Percentiles rank a stretch among this genome's conserved stretches.
Evolutionary conservation across 345 rosid genomes (phyloP).

Genomic region (Eucalyptus melliodora): DNA sequence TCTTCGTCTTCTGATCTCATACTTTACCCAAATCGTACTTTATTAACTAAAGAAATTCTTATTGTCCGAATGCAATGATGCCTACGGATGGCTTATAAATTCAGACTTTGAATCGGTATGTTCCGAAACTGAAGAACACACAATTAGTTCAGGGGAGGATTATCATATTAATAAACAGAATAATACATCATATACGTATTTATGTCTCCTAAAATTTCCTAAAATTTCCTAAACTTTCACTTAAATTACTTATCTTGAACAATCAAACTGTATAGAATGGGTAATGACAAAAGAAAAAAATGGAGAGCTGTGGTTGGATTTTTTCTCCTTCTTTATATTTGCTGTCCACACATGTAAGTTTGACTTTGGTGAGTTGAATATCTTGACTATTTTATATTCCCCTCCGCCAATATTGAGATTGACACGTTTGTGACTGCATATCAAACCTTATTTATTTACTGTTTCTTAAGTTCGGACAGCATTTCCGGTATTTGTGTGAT

Average conservation of each 20-base stretch:
- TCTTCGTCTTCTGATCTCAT: neutral
- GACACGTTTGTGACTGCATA: neutral
- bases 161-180: neutral
- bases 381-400: neutral
- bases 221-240: neutral
- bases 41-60: neutral
- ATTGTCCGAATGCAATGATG: neutral
- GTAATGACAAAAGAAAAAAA: neutral
- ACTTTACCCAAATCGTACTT: neutral
- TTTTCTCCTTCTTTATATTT: neutral
- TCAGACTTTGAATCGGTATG: neutral
- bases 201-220: neutral
- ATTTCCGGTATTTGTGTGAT: neutral
- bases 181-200: neutral
- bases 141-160: neutral
- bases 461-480: neutral
- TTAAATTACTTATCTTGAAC: neutral
- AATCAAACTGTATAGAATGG: neutral
- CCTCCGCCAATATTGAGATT: neutral
- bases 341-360: neutral
- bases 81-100: neutral
- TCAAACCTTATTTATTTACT: neutral
- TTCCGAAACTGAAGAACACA: neutral
- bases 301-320: neutral
- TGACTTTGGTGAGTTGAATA: neutral